Conservation (phyloP, 768 basidiomycete genomes). For the Xanthoconium stramineum region DNA sequence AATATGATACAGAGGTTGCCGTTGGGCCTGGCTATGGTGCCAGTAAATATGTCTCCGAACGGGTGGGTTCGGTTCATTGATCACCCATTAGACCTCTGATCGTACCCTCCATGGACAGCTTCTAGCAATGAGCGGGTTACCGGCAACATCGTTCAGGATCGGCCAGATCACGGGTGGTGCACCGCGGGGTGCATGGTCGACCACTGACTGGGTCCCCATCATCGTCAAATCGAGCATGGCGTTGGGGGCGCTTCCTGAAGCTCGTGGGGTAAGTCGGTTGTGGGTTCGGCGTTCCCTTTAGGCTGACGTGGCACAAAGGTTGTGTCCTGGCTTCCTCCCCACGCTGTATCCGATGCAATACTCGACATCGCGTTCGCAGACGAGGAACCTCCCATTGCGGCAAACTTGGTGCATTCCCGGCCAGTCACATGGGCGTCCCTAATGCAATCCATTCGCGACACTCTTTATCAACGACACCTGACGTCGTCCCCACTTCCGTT, state of each 20-base stretch:
- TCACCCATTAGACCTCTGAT: too few relatives aligned
- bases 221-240: constrained; percentile 34
- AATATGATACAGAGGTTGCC: constrained; percentile 25
- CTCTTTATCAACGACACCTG: constrained; percentile 9
- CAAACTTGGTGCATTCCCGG: constrained; percentile 33
- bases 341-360: constrained; percentile 26
- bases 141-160: constrained; percentile 33
- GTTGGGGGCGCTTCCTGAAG: constrained; percentile 31
- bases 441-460: constrained; percentile 26
- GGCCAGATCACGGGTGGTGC: constrained; percentile 37
- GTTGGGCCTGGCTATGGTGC: constrained; percentile 37
- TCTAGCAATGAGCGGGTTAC: constrained; percentile 31
- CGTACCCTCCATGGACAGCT: constrained; percentile 16
- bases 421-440: constrained; percentile 25
- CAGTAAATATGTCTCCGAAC: constrained; percentile 29
- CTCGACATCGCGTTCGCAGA: constrained; percentile 28
- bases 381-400: constrained; percentile 13
- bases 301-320: constrained; percentile 11
- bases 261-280: constrained; percentile 23
- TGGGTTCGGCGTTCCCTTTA: not conserved
- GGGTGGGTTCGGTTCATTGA: constrained; percentile 1
- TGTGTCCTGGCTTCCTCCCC: constrained; percentile 30
- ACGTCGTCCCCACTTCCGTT: constrained; percentile 23
- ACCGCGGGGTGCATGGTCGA: constrained; percentile 37
- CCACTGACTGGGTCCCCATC: constrained; percentile 36